Evolutionary conservation across 345 rosid species (phyloP), one percentile per base, ranked within the genome.

Genomic region (Ceriops zippeliana): DNA sequence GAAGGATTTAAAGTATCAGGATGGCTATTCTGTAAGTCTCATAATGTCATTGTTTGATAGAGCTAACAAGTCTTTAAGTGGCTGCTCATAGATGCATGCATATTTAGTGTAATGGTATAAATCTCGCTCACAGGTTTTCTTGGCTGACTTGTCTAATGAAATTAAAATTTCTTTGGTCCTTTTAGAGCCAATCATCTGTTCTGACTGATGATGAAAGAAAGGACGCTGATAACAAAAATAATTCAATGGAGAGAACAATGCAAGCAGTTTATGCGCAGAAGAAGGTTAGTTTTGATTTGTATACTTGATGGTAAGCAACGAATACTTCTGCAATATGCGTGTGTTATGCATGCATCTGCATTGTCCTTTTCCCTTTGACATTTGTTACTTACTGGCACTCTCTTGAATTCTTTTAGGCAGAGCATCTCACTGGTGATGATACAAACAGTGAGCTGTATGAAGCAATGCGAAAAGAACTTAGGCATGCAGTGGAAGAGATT

Each of bases 171-270:
- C 46, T 32, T 52, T 71, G 66, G 59, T 68, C 76, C 32, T 84
- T 78, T 37, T 86, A 95, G 99, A 91, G 96, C 70, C 93, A 87
- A 20, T 91, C 97, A n/a, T 88, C 96, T 38, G 82, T 80, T 62
- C 74, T 95, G 66, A 95, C 99, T 66, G 97, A 90, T 75, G 99
- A 91, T 63, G 99, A 95, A 78, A 88, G 79, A 35, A 88, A 81
- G 64, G 90, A 85, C 61, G 76, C 75, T 56, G 57, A 72, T 66
- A 69, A 79, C 37, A 70, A 65, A 71, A 80, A 76, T 75, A 83
- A 80, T 62, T 87, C 85, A 72, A 65, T 22, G 51, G 96, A 88
- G 79, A 85, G 75, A 73, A 89, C 88, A 57, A 85, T 91, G 71
- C 82, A 79, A 63, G 83, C 96, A 5, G 92, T 91, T 67, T 85